Conservation (phyloP, 345 rosid species). For the Gossypium rotundifolium region DNA sequence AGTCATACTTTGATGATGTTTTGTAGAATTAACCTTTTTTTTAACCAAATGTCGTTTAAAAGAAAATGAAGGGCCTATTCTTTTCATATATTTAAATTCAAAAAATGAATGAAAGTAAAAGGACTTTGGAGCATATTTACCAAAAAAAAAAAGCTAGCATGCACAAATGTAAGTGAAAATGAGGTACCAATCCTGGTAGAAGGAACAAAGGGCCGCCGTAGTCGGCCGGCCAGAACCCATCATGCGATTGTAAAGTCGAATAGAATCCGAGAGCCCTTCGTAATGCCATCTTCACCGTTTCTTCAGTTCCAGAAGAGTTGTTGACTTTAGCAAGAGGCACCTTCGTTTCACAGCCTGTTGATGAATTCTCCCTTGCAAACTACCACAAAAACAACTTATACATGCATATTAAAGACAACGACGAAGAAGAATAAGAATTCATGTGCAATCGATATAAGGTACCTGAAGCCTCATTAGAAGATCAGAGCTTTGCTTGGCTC, state of each 20-base stretch:
- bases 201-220: constrained; percentile 79
- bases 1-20: too few species aligned
- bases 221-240: constrained; percentile 80
- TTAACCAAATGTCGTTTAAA: too few species aligned
- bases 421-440: not conserved
- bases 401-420: too few species aligned
- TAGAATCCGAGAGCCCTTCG: constrained; percentile 44
- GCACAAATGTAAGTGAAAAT: too few species aligned
- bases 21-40: too few species aligned
- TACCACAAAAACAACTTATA: not conserved
- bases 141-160: too few species aligned
- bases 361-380: constrained; percentile 33
- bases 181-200: constrained; percentile 44
- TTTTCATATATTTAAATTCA: too few species aligned
- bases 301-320: constrained; percentile 8
- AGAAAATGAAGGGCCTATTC: too few species aligned
- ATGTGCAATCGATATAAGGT: too few species aligned
- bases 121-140: too few species aligned
- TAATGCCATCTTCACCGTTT: constrained; percentile 28
- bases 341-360: not conserved
- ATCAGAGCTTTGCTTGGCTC: constrained; percentile 42
- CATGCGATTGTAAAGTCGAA: constrained; percentile 46
- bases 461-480: constrained; percentile 52
- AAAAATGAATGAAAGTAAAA: too few species aligned
- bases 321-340: not conserved